Evolutionary conservation across 495 filamentous ascomycete species (phyloP), one percentile per base, ranked within the genome.

Genomic region (Tuber magnatum): DNA sequence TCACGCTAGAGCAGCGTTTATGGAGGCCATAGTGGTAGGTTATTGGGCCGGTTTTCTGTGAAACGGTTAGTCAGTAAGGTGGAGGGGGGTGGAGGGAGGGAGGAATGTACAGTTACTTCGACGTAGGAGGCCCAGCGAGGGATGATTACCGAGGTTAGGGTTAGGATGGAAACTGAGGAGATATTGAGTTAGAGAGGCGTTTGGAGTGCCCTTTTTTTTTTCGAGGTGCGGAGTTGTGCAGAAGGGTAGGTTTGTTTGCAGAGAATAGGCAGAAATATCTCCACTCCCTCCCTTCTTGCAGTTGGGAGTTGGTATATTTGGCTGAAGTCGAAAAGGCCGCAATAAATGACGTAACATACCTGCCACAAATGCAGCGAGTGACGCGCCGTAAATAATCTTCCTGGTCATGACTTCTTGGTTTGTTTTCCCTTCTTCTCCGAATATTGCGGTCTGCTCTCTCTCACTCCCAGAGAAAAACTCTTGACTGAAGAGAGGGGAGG

Each of bases 41-140:
- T 56, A 81, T 81, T 71, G 68, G 44, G 44, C 72, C 76, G 28
- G 61, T 22, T 39, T 87, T 80, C 87, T 85, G 86, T 80, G 87
- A 85, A 82, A 83, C 80, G 75, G 85, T 86, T 44, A n/a, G 41
- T 69, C 35, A 69, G 72, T 69, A 22, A 22, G 61, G 83, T 80
- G 72, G 85, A 75, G 68, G 74, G 41, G 28, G 56, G 20, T 24
- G 28, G 38, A 70, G 18, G 69, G 35, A 20, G 65, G 40, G 68
- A n/a, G 74, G 73, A 12, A 42, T 73, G 68, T 85, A 91, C 90
- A 72, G 88, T 86, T 69, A 87, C 85, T 70, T 88, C 90, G 73
- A 89, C 85, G 85, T 91, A 94, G 72, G 88, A 89, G 73, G 97
- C 86, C 94, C 94, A 98, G 80, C 88, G 86, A 0, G 94, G 93